Evolutionary conservation across 768 basidiomycete genomes (phyloP), one percentile per base, ranked within the genome.

Genomic region (Asterophora lycoperdoides): DNA sequence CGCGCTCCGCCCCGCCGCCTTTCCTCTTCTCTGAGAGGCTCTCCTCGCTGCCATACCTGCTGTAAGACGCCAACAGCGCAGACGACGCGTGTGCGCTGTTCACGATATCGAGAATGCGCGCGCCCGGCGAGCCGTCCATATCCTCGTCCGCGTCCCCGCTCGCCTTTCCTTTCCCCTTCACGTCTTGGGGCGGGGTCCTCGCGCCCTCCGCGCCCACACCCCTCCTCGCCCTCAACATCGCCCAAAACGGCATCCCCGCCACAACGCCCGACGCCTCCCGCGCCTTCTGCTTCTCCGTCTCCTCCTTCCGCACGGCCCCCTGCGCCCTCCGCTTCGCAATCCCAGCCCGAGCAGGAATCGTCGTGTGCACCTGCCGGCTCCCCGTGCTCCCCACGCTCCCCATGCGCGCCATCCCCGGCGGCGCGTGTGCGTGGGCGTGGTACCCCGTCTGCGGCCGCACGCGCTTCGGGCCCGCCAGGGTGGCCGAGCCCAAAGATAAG

Each of bases 371-470:
- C 7, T 26, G 44, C 23, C 23, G 23, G 23, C 23, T 23, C 23
- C 23, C 23, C 3, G 23, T 23, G 6, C 23, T 23, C 23, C 23
- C 23, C 23, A 6, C 6, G 23, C 23, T 23, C 23, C 44, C 26
- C 13, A 15, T 8, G 29, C 15, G 11, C 17, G n/a, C 17, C 35
- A 32, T 42, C 38, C 8, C 32, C 63, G 60, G 23, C 64, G 52
- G 37, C 65, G 54, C 45, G 60, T 38, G 60, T 46, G 43, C 54
- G 58, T 62, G 49, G 53, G 68, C 57, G 37, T 55, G 61, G 60
- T 59, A 60, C 32, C 64, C 64, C 10, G 64, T 58, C 28, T 58
- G 62, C 41, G 69, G 62, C 26, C 64, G 64, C 38, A 53, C n/a
- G n/a, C n/a, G n/a, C n/a, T n/a, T n/a, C n/a, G n/a, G n/a, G n/a